Conservation (phyloP, 257 asterid genomes). For the Knoxia roxburghii region DNA sequence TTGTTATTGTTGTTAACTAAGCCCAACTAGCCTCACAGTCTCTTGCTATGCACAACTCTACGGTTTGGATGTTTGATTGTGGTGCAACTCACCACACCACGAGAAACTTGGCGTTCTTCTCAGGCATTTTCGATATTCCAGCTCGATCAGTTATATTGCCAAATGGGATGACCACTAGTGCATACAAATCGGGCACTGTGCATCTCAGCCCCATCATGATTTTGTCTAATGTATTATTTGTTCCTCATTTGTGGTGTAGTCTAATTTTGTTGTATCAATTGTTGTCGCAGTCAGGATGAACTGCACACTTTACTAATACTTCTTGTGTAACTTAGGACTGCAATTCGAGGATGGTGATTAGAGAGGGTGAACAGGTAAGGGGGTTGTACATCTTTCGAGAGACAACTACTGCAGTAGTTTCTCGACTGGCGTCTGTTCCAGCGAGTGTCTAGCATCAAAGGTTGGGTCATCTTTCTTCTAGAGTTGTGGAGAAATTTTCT, state of each 20-base stretch:
- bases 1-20: too few relatives aligned
- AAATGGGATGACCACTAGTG: not conserved
- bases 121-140: not conserved
- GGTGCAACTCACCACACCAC: constrained; percentile 1
- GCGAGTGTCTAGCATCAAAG: not conserved
- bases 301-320: too few relatives aligned
- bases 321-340: not conserved
- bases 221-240: not conserved
- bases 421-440: too few relatives aligned
- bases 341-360: not conserved
- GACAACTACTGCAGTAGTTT: not conserved
- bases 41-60: too few relatives aligned
- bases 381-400: not conserved
- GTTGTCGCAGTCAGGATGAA: too few relatives aligned
- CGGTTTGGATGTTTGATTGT: too few relatives aligned
- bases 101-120: not conserved
- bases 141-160: not conserved
- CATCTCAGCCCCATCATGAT: too few relatives aligned
- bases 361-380: not conserved
- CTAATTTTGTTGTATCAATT: not conserved
- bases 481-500: not conserved
- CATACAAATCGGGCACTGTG: not conserved
- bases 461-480: constrained; percentile 5
- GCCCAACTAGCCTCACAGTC: too few relatives aligned
- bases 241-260: not conserved